Conservation (phyloP, 306 rosid species). For the Rubus parviflorus region DNA sequence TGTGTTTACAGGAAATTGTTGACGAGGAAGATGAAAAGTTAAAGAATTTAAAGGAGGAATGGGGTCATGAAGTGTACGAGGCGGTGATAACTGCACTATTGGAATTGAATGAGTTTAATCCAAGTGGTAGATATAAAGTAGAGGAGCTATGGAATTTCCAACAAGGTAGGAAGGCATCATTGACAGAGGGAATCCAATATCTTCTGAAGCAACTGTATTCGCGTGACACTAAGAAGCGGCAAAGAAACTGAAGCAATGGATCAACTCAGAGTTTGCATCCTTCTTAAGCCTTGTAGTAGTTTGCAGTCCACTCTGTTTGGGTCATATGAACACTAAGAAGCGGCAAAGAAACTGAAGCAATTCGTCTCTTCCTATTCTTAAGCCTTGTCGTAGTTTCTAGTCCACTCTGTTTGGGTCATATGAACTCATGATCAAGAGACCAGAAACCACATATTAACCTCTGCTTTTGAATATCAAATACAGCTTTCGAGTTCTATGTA, state of each 20-base stretch:
- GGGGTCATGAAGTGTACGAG: slow-evolving; percentile 17
- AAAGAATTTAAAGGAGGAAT: slow-evolving; percentile 10
- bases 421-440: background rate
- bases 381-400: background rate
- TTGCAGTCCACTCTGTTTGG: background rate
- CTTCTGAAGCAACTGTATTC: slow-evolving; percentile 2
- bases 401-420: background rate
- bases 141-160: slow-evolving; percentile 12
- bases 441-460: background rate
- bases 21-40: slow-evolving; percentile 24
- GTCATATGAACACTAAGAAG: background rate
- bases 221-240: background rate
- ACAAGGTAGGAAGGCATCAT: background rate
- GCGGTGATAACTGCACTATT: slow-evolving; percentile 13
- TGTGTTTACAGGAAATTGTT: slow-evolving; percentile 3
- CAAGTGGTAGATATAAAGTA: slow-evolving; percentile 26
- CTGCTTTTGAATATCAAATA: background rate
- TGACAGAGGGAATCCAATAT: slow-evolving; percentile 22
- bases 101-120: slow-evolving; percentile 27
- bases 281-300: background rate
- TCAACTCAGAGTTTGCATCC: background rate
- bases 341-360: slow-evolving; percentile 1
- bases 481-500: background rate
- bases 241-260: background rate
- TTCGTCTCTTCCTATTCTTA: background rate